Evolutionary conservation across 306 rosid species (phyloP), one percentile per base, ranked within the genome.

Genomic region (Sicyos baderoa): DNA sequence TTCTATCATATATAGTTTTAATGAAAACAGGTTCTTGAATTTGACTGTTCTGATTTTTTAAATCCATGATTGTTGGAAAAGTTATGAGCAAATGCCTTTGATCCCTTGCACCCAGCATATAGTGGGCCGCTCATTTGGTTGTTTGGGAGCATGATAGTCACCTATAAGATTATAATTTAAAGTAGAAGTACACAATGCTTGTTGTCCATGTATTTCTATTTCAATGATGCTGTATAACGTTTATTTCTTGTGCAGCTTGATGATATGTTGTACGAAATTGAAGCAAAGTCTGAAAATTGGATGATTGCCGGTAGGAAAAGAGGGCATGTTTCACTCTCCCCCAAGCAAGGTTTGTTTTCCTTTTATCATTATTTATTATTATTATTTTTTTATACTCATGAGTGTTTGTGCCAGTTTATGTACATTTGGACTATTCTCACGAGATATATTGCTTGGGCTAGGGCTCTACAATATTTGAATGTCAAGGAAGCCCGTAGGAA

Each of bases 241-340:
- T 25, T 40, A 57, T 82, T 74, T 22, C 52, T 75, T 75, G 32
- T 70, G 75, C 72, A 74, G 68, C 86, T 87, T 90, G 96, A 80
- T 68, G 97, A 94, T 79, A 86, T 94, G 71, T 62, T 94, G 59
- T 94, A 90, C 15, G 99, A 90, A 81, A 94, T 94, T 72, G 71
- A 84, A 37, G 97, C 95, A 70, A 88, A 81, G 81, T 77, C 86
- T 17, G 97, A 93, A 74, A 90, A 79, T 79, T 94, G 97, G 99
- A 94, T 94, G 97, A 76, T 94, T 64, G 97, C 99, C 54, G 99
- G 99, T 75, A 88, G 99, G 83, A 94, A 90, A 85, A 84, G 97
- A 84, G 99, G 99, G 53, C 88, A 90, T 60, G 88, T 79, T 40
- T 85, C 90, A 68, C 87, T 94, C 75, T 85, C 96, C 22, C 58